A percentile compares a stretch with the other conserved stretches of the same genome.
phyloP scores from a whole-genome alignment of 805 yeast species.

The Candida coquimbonensis region DNA sequence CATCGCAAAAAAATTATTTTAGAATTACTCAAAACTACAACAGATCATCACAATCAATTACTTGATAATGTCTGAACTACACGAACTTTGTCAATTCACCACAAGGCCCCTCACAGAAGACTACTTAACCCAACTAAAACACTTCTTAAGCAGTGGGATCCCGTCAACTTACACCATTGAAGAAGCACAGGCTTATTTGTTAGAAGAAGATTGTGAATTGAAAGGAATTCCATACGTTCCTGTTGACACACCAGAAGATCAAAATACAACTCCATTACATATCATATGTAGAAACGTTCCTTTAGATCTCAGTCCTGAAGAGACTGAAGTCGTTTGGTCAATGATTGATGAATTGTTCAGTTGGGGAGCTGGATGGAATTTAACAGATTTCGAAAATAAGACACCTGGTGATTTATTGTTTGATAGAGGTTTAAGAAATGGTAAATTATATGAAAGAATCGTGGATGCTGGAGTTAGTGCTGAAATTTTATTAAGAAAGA shows the following conservation, averaged over 20 bases:
- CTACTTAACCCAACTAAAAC: slow-evolving; percentile 39
- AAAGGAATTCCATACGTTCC: slow-evolving; percentile 33
- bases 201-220: slow-evolving; percentile 20
- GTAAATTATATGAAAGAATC: slow-evolving; percentile 38
- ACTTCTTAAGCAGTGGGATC: slow-evolving; percentile 52
- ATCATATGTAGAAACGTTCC: slow-evolving; percentile 50
- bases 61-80: slow-evolving; percentile 57
- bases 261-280: slow-evolving; percentile 79
- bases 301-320: slow-evolving; percentile 31
- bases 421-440: slow-evolving; percentile 37
- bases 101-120: slow-evolving; percentile 42
- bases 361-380: slow-evolving; percentile 91
- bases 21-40: neutral
- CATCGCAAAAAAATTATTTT: slow-evolving; percentile 2
- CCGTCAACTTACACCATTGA: slow-evolving; percentile 81
- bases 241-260: slow-evolving; percentile 27
- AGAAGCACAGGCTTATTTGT: slow-evolving; percentile 51
- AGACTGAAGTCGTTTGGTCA: slow-evolving; percentile 36
- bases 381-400: slow-evolving; percentile 59
- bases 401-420: slow-evolving; percentile 82
- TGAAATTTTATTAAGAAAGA: slow-evolving; percentile 69
- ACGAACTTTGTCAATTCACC: slow-evolving; percentile 49
- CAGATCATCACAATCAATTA: neutral
- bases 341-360: slow-evolving; percentile 66
- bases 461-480: slow-evolving; percentile 90